Percentiles rank a stretch among this genome's conserved stretches.
Conservation (phyloP, 192 early-diverging fungal genomes). For the Pilaira anomala region DNA sequence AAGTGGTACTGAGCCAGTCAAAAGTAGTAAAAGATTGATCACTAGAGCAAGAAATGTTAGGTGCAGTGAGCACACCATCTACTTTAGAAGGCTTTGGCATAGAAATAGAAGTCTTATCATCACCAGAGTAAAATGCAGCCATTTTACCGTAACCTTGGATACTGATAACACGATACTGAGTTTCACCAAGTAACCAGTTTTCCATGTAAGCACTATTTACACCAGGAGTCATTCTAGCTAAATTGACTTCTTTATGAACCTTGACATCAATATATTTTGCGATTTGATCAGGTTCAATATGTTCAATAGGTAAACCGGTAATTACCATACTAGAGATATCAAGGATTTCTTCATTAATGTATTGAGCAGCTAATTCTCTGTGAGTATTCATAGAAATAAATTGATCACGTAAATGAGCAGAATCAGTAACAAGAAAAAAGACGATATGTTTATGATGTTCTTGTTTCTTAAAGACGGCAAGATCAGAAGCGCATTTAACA, state of each 20-base stretch:
- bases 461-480: constrained; percentile 29
- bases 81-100: constrained; percentile 21
- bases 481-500: constrained; percentile 40
- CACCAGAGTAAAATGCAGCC: constrained; percentile 39
- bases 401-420: constrained; percentile 35
- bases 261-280: constrained; percentile 41
- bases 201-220: constrained; percentile 42
- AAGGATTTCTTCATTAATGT: neutral
- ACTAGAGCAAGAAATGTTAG: neutral
- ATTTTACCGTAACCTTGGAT: constrained; percentile 43
- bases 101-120: constrained; percentile 26
- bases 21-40: constrained; percentile 11
- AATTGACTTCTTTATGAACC: constrained; percentile 20
- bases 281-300: constrained; percentile 38
- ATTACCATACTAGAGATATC: constrained; percentile 24
- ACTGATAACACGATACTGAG: constrained; percentile 43
- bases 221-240: constrained; percentile 26
- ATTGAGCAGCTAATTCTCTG: constrained; percentile 3
- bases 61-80: neutral
- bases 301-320: constrained; percentile 42
- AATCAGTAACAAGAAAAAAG: constrained; percentile 46
- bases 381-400: constrained; percentile 32
- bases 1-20: constrained; percentile 29
- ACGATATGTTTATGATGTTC: constrained; percentile 30
- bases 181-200: constrained; percentile 44